These are phyloP conservation scores for Aleurites moluccanus DNA, from an alignment of 441 rosid genomes.

Conservation along the genomic window DNA sequence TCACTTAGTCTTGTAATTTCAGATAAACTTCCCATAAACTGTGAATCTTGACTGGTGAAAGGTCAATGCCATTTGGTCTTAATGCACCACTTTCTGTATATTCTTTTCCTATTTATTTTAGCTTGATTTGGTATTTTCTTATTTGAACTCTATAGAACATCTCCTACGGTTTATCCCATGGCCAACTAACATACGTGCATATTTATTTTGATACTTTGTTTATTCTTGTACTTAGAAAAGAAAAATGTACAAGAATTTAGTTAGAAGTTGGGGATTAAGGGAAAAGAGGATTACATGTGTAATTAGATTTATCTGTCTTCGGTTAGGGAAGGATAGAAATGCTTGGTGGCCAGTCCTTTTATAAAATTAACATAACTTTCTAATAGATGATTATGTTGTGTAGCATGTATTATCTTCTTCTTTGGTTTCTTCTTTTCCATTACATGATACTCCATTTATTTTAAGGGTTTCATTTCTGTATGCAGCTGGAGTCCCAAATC, in stretches of 20 bases:
- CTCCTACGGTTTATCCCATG: background rate
- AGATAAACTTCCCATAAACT: too few species aligned
- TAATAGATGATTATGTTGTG: background rate
- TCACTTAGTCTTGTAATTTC: too few species aligned
- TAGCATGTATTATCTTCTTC: background rate
- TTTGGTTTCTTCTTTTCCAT: background rate
- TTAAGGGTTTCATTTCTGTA: slow-evolving; percentile 15
- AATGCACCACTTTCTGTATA: background rate
- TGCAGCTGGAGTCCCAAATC: slow-evolving; percentile 82
- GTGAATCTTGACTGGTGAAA: background rate
- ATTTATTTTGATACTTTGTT: background rate
- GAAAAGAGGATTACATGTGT: background rate
- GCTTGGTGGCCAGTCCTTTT: background rate
- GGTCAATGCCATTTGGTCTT: background rate
- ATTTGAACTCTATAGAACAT: background rate
- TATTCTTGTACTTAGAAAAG: background rate
- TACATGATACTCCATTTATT: background rate
- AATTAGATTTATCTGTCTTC: background rate
- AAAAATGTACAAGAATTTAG: background rate
- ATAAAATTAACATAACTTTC: too few species aligned
- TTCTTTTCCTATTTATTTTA: background rate
- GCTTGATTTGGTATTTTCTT: background rate
- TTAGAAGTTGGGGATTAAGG: background rate
- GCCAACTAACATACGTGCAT: background rate
- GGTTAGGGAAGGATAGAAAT: background rate